Conservation (phyloP, 129 eudicot species). For the Pulicaria dysenterica region DNA sequence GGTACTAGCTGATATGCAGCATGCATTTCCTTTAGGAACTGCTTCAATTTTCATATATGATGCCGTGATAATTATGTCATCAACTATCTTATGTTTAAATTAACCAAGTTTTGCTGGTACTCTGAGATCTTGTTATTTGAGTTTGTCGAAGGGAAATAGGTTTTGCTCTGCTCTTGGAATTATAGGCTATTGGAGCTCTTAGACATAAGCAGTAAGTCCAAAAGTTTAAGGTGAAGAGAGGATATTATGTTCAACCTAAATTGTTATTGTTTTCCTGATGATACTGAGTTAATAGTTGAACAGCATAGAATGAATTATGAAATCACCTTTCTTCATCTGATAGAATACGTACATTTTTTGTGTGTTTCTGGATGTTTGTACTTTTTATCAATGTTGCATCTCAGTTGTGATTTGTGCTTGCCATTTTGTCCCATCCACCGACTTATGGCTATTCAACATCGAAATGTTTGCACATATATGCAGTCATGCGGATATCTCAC, state of each 20-base stretch:
- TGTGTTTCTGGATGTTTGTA: constrained; percentile 17
- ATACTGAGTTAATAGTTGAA: not conserved
- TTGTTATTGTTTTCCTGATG: not conserved
- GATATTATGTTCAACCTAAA: not conserved
- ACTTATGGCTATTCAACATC: not conserved
- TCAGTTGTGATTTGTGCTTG: not conserved
- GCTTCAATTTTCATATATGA: not conserved
- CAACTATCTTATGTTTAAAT: constrained; percentile 2
- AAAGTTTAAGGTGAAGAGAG: not conserved
- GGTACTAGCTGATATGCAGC: not conserved
- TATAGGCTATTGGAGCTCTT: constrained; percentile 6
- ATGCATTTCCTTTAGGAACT: not conserved
- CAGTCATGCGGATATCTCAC: too few relatives aligned
- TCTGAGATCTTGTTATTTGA: not conserved
- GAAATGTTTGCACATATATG: not conserved
- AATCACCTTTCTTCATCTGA: constrained; percentile 8
- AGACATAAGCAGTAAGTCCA: not conserved
- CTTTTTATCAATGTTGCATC: constrained; percentile 8
- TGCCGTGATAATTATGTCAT: constrained; percentile 5
- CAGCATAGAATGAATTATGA: not conserved
- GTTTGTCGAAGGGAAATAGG: constrained; percentile 8
- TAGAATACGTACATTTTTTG: constrained; percentile 15
- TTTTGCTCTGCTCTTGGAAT: constrained; percentile 6
- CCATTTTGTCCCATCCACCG: not conserved
- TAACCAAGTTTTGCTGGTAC: not conserved